Percentiles rank a stretch among this genome's conserved stretches.
Conservation (phyloP, 2,329 filamentous ascomycete genomes). For the Coniosporium tulheliwenetii region DNA sequence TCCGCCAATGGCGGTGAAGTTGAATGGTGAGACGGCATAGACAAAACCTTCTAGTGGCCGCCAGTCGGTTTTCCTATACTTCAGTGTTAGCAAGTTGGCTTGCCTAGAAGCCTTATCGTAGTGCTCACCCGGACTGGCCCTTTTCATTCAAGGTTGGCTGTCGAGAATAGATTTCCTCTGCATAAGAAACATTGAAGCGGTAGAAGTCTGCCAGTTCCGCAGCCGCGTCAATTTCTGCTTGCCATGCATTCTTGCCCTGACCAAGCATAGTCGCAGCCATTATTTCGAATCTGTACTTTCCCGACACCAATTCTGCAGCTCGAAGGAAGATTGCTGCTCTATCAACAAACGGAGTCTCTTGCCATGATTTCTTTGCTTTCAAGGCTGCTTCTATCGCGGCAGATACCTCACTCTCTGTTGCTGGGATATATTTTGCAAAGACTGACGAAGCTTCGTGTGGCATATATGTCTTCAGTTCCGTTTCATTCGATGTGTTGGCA, state of each 20-base stretch:
- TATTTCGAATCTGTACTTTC: conserved; percentile 90
- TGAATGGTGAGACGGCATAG: conserved; percentile 88
- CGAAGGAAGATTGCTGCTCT: conserved; percentile 89
- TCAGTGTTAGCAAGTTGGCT: conserved; percentile 36
- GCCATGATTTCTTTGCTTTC: conserved; percentile 76
- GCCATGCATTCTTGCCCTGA: conserved; percentile 97
- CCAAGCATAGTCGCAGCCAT: conserved; percentile 94
- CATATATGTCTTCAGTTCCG: conserved; percentile 7
- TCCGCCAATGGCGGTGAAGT: conserved; percentile 88
- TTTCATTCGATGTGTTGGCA: conserved; percentile 6
- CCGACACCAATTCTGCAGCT: conserved; percentile 77
- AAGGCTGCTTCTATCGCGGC: conserved; percentile 72
- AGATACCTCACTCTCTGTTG: conserved; percentile 67
- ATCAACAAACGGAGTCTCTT: conserved; percentile 76
- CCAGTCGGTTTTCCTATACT: conserved; percentile 84
- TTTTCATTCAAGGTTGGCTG: conserved; percentile 62
- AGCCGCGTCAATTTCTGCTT: conserved; percentile 95
- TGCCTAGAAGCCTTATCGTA: no score
- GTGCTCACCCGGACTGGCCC: no score
- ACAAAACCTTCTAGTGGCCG: conserved; percentile 87
- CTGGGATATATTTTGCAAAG: conserved; percentile 64
- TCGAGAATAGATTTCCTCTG: conserved; percentile 74
- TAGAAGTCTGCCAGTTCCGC: conserved; percentile 89
- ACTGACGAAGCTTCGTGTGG: conserved; percentile 52
- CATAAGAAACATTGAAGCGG: conserved; percentile 82